Conservation (phyloP, 768 basidiomycete species). For the Mycena leptocephala region DNA sequence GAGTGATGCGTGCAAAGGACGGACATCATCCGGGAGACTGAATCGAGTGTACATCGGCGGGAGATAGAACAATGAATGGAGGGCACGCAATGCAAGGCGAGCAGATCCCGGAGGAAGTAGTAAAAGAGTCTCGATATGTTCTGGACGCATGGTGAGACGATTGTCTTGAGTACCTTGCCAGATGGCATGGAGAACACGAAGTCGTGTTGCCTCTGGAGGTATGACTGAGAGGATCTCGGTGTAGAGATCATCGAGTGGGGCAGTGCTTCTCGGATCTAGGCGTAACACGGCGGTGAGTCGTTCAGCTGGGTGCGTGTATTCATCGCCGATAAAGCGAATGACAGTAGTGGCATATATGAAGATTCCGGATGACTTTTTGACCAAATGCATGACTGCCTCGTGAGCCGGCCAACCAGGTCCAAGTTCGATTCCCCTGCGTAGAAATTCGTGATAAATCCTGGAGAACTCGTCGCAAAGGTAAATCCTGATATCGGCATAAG, state of each 20-base stretch:
- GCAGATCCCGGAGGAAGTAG: too few species aligned
- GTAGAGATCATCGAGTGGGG: too few species aligned
- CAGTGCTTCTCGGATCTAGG: background rate
- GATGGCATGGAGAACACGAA: too few species aligned
- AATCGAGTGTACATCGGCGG: background rate
- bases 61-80: background rate
- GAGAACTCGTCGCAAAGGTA: background rate
- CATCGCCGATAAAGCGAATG: slow-evolving; percentile 3
- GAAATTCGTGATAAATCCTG: too few species aligned
- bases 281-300: background rate
- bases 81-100: background rate
- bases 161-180: too few species aligned
- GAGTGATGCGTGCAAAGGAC: background rate
- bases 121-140: too few species aligned
- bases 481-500: background rate
- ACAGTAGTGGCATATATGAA: too few species aligned
- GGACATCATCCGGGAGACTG: background rate
- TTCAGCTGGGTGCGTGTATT: background rate
- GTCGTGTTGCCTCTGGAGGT: too few species aligned
- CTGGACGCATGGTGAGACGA: too few species aligned
- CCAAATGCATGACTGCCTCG: background rate
- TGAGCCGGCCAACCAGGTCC: background rate
- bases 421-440: background rate
- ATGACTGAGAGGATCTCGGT: too few species aligned
- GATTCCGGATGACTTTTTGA: background rate